These are phyloP conservation scores for Aquilaria sinensis DNA, from an alignment of 345 rosid genomes.

Conservation along the genomic window DNA sequence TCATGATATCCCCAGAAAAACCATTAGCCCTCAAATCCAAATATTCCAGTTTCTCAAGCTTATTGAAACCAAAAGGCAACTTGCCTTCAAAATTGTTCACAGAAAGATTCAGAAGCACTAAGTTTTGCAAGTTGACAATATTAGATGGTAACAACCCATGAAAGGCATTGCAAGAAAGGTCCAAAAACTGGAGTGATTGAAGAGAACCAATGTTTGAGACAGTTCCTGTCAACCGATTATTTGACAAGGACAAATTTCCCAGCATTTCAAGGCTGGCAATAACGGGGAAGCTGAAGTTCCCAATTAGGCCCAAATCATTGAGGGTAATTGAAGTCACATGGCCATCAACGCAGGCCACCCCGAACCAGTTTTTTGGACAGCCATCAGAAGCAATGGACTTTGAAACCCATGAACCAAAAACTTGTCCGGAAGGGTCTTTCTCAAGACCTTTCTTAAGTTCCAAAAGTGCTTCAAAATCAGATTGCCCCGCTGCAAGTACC, in stretches of 20 bases:
- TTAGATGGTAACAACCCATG: conserved; percentile 47
- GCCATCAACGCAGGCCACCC: conserved; percentile 58
- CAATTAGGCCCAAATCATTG: conserved; percentile 53
- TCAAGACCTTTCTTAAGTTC: conserved; percentile 65
- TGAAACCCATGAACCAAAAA: conserved; percentile 63
- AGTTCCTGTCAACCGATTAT: conserved; percentile 59
- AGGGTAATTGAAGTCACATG: conserved; percentile 54
- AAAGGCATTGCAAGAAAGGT: conserved; percentile 51
- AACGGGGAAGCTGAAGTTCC: conserved; percentile 60
- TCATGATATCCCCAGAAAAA: conserved; percentile 67
- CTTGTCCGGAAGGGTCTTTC: conserved; percentile 50
- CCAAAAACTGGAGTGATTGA: conserved; percentile 47
- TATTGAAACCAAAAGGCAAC: conserved; percentile 43
- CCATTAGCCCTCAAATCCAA: conserved; percentile 59
- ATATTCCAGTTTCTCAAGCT: conserved; percentile 44
- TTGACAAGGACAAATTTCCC: conserved; percentile 53
- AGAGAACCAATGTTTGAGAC: conserved; percentile 54
- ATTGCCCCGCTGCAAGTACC: conserved; percentile 34
- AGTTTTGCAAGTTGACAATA: conserved; percentile 29
- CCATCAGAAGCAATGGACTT: conserved; percentile 54
- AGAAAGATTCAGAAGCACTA: conserved; percentile 53
- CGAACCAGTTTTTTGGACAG: conserved; percentile 75
- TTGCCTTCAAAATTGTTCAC: conserved; percentile 45
- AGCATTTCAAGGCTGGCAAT: conserved; percentile 50
- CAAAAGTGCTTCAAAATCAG: conserved; percentile 72